Base-by-base conservation (phyloP, 768 basidiomycete species). In the Panellus pusillus region DNA sequence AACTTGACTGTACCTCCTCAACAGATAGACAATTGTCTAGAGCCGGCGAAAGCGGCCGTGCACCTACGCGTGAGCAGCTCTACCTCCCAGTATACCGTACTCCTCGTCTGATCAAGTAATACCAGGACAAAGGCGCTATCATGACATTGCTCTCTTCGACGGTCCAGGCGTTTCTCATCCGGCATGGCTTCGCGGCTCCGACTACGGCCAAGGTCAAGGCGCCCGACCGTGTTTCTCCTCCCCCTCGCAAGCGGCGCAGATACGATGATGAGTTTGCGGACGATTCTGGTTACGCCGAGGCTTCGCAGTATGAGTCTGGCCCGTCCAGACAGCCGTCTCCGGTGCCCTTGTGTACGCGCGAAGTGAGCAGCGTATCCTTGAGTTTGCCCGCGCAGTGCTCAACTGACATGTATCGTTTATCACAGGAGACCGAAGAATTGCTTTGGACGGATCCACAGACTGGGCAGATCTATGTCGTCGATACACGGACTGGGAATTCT, bases 21-120 rank as follows among this genome's bases (percentile, higher is more conserved):
- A 20, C 73, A 84, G 24, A 74, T 97, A 9, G 93, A 97, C 64
- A 87, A 89, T 51, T 82, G 83, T 54, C 64, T 93, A 27, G 92
- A 91, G 59, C 91, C 93, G n/a, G 73, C 81, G 15, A 95, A 94
- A 72, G 72, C 74, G 4, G 63, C 73, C 6, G 74, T 94, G 29
- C 80, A 86, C 50, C 74, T 95, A 42, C 77, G 82, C 70, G 94
- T 92, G 65, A 60, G 73, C 60, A 24, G 24, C 44, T 42, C 5
- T 12, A 9, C 45, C 50, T 12, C 52, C 36, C 14, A 29, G 8
- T 35, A 49, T 36, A 55, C 55, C 57, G 50, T 60, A 44, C 28
- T 36, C 46, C 27, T 35, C 14, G 47, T 60, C 18, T 54, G 55
- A 31, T 59, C 29, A 42, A 17, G 45, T 29, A 31, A 20, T 44